Conservation (phyloP, 805 yeast genomes). For the Metschnikowia gelsemii region DNA sequence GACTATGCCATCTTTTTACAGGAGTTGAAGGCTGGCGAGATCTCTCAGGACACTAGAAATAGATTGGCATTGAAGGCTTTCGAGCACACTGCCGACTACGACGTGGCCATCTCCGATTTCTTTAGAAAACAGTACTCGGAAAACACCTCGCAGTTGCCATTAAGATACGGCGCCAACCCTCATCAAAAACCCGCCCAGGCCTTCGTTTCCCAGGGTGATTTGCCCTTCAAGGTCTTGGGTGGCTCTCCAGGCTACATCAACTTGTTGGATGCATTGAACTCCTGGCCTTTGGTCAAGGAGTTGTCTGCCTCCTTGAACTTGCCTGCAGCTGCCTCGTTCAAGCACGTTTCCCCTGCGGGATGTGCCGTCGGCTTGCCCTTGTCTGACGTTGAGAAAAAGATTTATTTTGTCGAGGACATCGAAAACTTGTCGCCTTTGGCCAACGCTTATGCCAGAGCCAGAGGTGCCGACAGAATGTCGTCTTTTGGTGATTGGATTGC, state of each 20-base stretch:
- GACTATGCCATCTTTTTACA: slow-evolving; percentile 87
- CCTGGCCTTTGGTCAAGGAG: slow-evolving; percentile 99
- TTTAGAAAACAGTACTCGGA: slow-evolving; percentile 97
- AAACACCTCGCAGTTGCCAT: slow-evolving; percentile 82
- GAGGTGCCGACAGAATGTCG: slow-evolving; percentile 99
- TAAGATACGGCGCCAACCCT: slow-evolving; percentile 98
- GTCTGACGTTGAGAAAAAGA: slow-evolving; percentile 85
- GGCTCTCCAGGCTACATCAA: slow-evolving; percentile 99
- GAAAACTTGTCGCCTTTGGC: slow-evolving; percentile 96
- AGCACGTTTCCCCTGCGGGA: slow-evolving; percentile 99
- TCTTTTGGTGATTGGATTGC: slow-evolving; percentile 99
- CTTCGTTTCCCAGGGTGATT: slow-evolving; percentile 76
- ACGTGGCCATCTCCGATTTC: slow-evolving; percentile 91
- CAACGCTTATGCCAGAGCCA: slow-evolving; percentile 97
- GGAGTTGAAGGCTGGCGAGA: slow-evolving; percentile 73
- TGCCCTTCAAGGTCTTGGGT: slow-evolving; percentile 89
- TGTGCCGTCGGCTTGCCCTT: slow-evolving; percentile 96
- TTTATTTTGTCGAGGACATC: slow-evolving; percentile 92
- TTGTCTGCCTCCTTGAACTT: slow-evolving; percentile 88
- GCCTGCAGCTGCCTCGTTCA: slow-evolving; percentile 98
- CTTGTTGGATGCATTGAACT: slow-evolving; percentile 92
- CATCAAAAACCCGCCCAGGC: slow-evolving; percentile 99
- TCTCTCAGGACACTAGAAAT: slow-evolving; percentile 73
- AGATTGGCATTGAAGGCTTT: slow-evolving; percentile 92
- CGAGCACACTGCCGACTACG: slow-evolving; percentile 98